Base-by-base conservation (phyloP, 2,329 filamentous ascomycete species). In the Acephala macrosclerotiorum region DNA sequence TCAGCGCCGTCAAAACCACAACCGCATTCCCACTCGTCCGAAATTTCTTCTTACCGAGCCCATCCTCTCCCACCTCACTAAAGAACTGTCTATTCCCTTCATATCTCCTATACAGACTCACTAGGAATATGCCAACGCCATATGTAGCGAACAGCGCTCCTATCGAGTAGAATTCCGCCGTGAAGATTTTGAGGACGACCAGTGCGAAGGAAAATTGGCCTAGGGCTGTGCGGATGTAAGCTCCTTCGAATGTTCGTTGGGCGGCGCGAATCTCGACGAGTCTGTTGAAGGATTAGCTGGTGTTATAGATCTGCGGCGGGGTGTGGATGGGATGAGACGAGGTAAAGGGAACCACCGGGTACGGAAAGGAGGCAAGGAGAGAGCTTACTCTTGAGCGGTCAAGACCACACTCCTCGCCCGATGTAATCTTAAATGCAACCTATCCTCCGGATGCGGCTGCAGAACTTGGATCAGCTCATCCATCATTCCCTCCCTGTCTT, bases 21-120 rank as follows among this genome's bases (percentile, higher is more conserved):
- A 90, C 87, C 60, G 85, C 88, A 73, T 89, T 88, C 29, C 87
- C 87, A 68, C 85, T 88, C 22, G 88, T 90, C 67, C 87, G 83
- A 70, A 90, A 90, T 75, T 84, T 87, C 74, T 81, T 83, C 69
- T 78, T 83, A 26, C 80, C 75, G 66, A 81, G 76, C 16, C 80
- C 80, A 67, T 77, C 74, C 33, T 75, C 74, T 36, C 72, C 72
- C 33, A 78, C 72, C 51, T 79, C 83, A 67, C 84, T 87, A 79
- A 98, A 98, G 81, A 99, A 98, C 79, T 98, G 95, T 70, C 89
- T 87, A 76, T 98, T 97, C 64, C 96, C 94, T 79, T 97, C 92
- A 76, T 94, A 92, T 61, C 96, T 89, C 65, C 96, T 87, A 79
- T 96, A 96, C 61, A 93, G 82, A 73, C 93, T 91, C 66, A 96